Evolutionary conservation across 2,329 filamentous ascomycete species (phyloP).

Genomic region (Phaeoacremonium minimum): DNA sequence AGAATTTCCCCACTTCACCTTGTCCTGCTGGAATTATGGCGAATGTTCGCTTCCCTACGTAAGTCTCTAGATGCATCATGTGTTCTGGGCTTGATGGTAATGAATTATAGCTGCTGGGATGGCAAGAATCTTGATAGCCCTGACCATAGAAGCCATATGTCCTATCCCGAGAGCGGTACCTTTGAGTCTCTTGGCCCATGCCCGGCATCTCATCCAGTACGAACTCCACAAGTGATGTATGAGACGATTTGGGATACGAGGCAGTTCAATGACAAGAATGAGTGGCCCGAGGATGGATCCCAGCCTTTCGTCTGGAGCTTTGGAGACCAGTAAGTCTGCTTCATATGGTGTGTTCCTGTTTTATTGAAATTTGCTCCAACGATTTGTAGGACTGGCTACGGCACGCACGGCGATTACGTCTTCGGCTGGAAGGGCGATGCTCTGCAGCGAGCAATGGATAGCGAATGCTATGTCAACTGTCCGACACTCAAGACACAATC

Average conservation of each 20-base stretch:
- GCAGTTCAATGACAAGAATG: slow-evolving; percentile 24
- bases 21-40: slow-evolving; percentile 31
- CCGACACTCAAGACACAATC: slow-evolving; percentile 17
- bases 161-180: slow-evolving; percentile 31
- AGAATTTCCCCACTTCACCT: slow-evolving; percentile 28
- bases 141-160: slow-evolving; percentile 44
- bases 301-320: slow-evolving; percentile 25
- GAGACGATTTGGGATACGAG: slow-evolving; percentile 22
- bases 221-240: slow-evolving; percentile 19
- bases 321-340: slow-evolving; percentile 13
- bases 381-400: slow-evolving; percentile 26
- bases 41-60: slow-evolving; percentile 39
- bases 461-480: slow-evolving; percentile 25
- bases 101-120: slow-evolving; percentile 44
- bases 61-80: too few species aligned
- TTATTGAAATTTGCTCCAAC: background rate
- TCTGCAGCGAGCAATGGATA: slow-evolving; percentile 28
- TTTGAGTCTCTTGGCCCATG: slow-evolving; percentile 13
- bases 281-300: slow-evolving; percentile 26
- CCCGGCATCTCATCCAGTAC: slow-evolving; percentile 16
- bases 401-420: slow-evolving; percentile 33
- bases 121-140: slow-evolving; percentile 40
- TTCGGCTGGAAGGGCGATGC: slow-evolving; percentile 35
- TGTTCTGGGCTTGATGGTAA: too few species aligned
- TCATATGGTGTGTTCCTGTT: rapidly evolving